Base-by-base conservation (phyloP, 2,329 filamentous ascomycete species). In the Scytalidium sp. region DNA sequence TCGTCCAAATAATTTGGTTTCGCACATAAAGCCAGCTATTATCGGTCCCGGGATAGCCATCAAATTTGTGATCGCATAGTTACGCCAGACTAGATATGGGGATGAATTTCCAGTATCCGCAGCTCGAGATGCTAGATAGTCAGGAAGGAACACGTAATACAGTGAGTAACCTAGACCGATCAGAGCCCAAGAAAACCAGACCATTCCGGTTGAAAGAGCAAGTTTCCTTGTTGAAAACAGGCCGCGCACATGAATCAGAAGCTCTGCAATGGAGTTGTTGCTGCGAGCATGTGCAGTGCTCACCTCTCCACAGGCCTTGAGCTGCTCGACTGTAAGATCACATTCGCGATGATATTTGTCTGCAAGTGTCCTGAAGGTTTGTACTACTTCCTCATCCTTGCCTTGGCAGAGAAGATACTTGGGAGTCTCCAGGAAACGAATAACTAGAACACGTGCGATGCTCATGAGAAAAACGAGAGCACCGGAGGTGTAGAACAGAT, bases 121-220 rank as follows among this genome's bases (percentile, higher is more conserved):
- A 32, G 85, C 85, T 15, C 81, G 79, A 32, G 74, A 76, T 7
- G 67, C 66, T 13, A 90, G 75, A 60, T 90, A 90, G 1, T 69
- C 71, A 1, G 82, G 82, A 1, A 90, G 69, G 64, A 90, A 91
- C 46, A 89, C 85, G 56, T 88, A 87, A 66, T 87, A 91, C 0
- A 91, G 72, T 0, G 87, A 87, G 57, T 90, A 90, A 0, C 84
- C 86, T 0, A 90, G 74, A 7, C 87, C 86, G 27, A 89, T 87
- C 2, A 87, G 62, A 0, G 80, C 75, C 87, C 87, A 90, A 0
- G 80, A 84, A 4, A 86, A 61, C 80, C 84, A 88, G 54, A 90
- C 81, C 52, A 90, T 67, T 0, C 69, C 53, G 0, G 85, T 90
- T 0, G 80, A 85, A 2, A 83, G 61, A 1, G 70, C 79, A 47